Conservation (phyloP, 176 grass and related monocot species). For the Thinopyrum elongatum region DNA sequence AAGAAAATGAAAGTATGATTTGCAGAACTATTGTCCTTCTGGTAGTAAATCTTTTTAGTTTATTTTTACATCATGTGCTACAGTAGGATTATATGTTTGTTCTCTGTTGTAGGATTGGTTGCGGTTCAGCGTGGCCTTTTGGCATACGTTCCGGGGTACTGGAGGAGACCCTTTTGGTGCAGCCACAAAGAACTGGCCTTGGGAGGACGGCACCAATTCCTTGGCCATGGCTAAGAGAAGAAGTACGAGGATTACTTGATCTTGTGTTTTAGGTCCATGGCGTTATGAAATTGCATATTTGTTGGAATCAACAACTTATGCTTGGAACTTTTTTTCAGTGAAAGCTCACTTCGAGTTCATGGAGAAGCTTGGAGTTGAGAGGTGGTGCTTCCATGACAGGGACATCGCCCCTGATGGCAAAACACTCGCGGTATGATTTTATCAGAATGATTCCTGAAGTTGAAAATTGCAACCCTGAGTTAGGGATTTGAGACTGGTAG, state of each 20-base stretch:
- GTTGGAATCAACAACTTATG: conserved; percentile 7
- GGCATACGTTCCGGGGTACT: conserved; percentile 84
- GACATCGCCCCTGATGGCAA: conserved; percentile 92
- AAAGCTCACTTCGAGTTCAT: conserved; percentile 97
- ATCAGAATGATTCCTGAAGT: neutral
- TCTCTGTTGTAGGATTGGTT: conserved; percentile 62
- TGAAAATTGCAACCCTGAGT: neutral
- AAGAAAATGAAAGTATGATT: conserved; percentile 88
- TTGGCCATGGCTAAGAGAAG: conserved; percentile 89
- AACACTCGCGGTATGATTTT: conserved; percentile 57
- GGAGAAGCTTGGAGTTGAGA: conserved; percentile 91
- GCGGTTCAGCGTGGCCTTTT: conserved; percentile 85
- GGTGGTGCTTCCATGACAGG: conserved; percentile 97
- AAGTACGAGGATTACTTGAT: conserved; percentile 46
- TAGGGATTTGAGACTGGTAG: neutral
- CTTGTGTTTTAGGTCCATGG: neutral
- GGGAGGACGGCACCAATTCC: conserved; percentile 94
- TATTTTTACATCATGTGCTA: neutral
- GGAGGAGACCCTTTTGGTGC: conserved; percentile 87
- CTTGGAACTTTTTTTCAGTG: conserved; percentile 48
- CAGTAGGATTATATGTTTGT: neutral
- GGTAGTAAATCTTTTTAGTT: neutral
- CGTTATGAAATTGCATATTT: neutral
- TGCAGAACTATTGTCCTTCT: neutral
- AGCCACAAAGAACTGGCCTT: conserved; percentile 86